Percentiles rank a stretch among this genome's conserved stretches.
Conservation (phyloP, 768 basidiomycete species). For the Leccinum barrowsii region DNA sequence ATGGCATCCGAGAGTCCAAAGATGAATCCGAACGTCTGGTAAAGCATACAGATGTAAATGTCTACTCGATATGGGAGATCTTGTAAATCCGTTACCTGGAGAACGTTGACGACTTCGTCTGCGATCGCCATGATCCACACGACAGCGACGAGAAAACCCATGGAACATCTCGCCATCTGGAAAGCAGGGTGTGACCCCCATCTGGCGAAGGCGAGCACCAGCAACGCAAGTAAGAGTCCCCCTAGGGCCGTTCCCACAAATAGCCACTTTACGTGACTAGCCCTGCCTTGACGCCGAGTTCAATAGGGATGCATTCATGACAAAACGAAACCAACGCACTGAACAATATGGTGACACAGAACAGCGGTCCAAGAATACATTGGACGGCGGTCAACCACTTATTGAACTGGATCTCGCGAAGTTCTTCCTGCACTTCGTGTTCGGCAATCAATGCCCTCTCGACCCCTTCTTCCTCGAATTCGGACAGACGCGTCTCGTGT, state of each 20-base stretch:
- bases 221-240: conserved; percentile 50
- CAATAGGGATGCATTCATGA: neutral
- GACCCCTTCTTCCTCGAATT: conserved; percentile 74
- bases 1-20: conserved; percentile 97
- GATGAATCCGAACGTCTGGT: conserved; percentile 86
- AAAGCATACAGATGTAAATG: conserved; percentile 2
- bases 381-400: conserved; percentile 87
- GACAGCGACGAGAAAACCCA: conserved; percentile 88
- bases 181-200: conserved; percentile 55
- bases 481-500: conserved; percentile 48
- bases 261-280: conserved; percentile 45
- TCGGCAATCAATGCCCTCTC: conserved; percentile 70
- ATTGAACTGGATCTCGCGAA: conserved; percentile 63
- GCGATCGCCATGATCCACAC: conserved; percentile 99
- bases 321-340: conserved; percentile 44
- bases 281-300: conserved; percentile 26
- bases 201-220: conserved; percentile 59
- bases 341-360: conserved; percentile 73
- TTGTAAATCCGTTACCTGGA: conserved; percentile 54
- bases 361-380: conserved; percentile 77
- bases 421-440: conserved; percentile 65
- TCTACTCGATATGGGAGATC: neutral
- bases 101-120: conserved; percentile 89
- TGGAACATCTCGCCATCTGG: conserved; percentile 72
- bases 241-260: conserved; percentile 50